Percentiles rank a stretch among this genome's conserved stretches.
These are phyloP conservation scores for Aspergillus mulundensis DNA, from an alignment of 495 filamentous ascomycete genomes.

Conservation along the genomic window DNA sequence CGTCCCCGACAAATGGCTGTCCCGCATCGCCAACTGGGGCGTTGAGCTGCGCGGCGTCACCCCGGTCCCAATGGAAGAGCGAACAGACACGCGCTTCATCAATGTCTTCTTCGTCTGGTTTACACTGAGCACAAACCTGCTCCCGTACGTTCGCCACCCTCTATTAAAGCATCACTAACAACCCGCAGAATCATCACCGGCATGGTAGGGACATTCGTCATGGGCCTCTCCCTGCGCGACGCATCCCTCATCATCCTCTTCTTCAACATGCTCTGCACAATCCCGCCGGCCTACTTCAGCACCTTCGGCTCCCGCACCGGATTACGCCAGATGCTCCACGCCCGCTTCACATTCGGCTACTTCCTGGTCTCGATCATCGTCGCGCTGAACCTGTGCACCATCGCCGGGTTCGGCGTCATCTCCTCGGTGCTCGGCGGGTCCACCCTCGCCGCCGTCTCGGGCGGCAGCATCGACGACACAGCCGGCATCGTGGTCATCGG, in stretches of 20 bases:
- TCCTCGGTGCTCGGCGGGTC: slow-evolving; percentile 32
- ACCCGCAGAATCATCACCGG: slow-evolving; percentile 49
- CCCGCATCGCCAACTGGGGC: slow-evolving; percentile 9
- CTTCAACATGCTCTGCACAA: slow-evolving; percentile 47
- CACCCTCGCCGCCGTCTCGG: slow-evolving; percentile 48
- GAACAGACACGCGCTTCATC: slow-evolving; percentile 42
- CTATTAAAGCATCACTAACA: not conserved
- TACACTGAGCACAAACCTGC: slow-evolving; percentile 18
- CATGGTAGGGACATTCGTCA: slow-evolving; percentile 48
- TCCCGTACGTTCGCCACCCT: slow-evolving; percentile 11
- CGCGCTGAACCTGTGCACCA: slow-evolving; percentile 12
- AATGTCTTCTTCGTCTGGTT: slow-evolving; percentile 30
- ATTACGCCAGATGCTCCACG: slow-evolving; percentile 54
- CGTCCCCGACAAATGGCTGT: slow-evolving; percentile 9
- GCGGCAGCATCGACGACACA: slow-evolving; percentile 43
- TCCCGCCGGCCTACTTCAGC: slow-evolving; percentile 47
- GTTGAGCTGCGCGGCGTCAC: slow-evolving; percentile 33
- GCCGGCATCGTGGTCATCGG: slow-evolving; percentile 50
- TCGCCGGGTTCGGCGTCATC: slow-evolving; percentile 12
- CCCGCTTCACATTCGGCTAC: slow-evolving; percentile 49
- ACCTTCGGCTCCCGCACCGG: slow-evolving; percentile 49
- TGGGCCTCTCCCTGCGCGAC: slow-evolving; percentile 45
- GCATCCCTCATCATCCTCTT: slow-evolving; percentile 50
- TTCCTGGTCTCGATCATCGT: slow-evolving; percentile 27
- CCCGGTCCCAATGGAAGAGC: slow-evolving; percentile 42